Evolutionary conservation across 352 stramenopile genomes (phyloP), one percentile per base, ranked within the genome.

Genomic region (Globisporangium canariense): DNA sequence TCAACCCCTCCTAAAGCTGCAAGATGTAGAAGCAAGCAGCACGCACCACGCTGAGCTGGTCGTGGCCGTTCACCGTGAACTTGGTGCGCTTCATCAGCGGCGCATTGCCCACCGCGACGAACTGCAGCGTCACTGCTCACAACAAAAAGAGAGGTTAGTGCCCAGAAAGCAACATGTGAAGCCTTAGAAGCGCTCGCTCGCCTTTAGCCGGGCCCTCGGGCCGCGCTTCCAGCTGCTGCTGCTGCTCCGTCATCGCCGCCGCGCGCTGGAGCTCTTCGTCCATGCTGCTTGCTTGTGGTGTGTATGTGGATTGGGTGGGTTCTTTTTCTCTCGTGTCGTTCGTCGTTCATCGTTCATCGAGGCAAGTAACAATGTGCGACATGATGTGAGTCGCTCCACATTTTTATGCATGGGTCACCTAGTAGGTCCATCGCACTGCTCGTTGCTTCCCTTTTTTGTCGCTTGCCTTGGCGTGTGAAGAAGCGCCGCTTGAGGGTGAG

Each of bases 51-150:
- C 86, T 91, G 30, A 95, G 79, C 40, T 79, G 70, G 59, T 95
- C 86, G 22, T 77, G 64, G 16, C 83, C 86, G 28, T 81, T 89
- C 32, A 93, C 85, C 2, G 84, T 95, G 62, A 95, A 95, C 70
- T 95, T 95, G 64, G 79, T 95, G 56, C 85, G 83, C 70, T 95
- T 93, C 83, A 95, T 91, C 25, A 95, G 75, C 59, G 84, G 84
- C 43, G 84, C 86, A 50, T 78, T 93, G 47, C 84, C 86, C 60
- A 89, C 83, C 1, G 84, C 86, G 16, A 91, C 77, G 60, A 95
- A 95, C 70, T 94, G 86, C 65, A 94, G 67, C 58, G 81, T 94
- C 55, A 94, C 86, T 94, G 41, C n/a, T 32, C 41, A 22, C n/a
- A 4, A 9, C 43, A 41, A 36, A 16, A 2, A 16, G 11, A 43